Evolutionary conservation across 371 early-diverging fungal genomes (phyloP).

Genomic region (Coemansia sp.): DNA sequence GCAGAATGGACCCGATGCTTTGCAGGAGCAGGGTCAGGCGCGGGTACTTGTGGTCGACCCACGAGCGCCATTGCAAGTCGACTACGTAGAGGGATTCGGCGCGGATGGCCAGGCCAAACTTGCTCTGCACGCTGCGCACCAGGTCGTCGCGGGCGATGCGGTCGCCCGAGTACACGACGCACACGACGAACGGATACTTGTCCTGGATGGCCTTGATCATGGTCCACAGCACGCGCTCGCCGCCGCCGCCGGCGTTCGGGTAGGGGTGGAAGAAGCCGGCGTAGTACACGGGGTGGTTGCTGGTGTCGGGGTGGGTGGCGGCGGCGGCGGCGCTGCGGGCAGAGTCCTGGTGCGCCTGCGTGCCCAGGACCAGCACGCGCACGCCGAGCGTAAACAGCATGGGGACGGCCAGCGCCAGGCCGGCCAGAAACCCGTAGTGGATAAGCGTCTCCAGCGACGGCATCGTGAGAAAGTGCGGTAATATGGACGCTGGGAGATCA

Average conservation of each 20-base stretch:
- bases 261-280: conserved; percentile 90
- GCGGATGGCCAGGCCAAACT: conserved; percentile 74
- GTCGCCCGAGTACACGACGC: conserved; percentile 83
- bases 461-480: conserved; percentile 6
- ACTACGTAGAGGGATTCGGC: conserved; percentile 59
- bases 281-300: conserved; percentile 29
- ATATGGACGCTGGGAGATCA: neutral
- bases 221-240: conserved; percentile 94
- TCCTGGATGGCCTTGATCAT: conserved; percentile 74
- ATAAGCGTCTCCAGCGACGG: conserved; percentile 18
- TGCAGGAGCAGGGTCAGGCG: conserved; percentile 84
- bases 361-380: conserved; percentile 30
- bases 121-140: conserved; percentile 46
- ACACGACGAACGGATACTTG: conserved; percentile 60
- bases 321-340: neutral
- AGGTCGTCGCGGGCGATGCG: conserved; percentile 38
- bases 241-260: conserved; percentile 93
- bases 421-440: conserved; percentile 19
- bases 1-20: conserved; percentile 74
- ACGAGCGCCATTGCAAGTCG: conserved; percentile 60
- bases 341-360: conserved; percentile 20
- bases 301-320: conserved; percentile 21
- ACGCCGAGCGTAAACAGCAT: conserved; percentile 14
- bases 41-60: conserved; percentile 74
- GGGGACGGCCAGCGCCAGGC: conserved; percentile 14